phyloP scores from a whole-genome alignment of 257 asterid species.

The Jaltomata sinuosa region DNA sequence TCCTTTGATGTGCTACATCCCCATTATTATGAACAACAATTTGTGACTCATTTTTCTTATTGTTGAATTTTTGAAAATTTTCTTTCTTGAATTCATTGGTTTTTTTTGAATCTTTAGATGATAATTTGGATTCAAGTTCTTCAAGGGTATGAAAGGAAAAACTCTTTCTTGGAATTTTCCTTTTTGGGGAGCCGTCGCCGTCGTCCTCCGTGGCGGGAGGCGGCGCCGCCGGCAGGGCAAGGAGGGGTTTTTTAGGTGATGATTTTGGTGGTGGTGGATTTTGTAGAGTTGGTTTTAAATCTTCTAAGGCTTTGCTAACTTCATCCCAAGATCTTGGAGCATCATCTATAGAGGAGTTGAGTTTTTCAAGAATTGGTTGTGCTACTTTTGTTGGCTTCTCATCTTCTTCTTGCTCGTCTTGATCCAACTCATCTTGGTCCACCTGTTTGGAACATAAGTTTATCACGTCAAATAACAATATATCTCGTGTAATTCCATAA shows the following conservation, averaged over 20 bases:
- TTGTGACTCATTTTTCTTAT: neutral
- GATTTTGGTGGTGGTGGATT: slow-evolving; percentile 12
- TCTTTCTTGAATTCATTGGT: slow-evolving; percentile 4
- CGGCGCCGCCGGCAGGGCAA: neutral
- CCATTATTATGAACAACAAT: neutral
- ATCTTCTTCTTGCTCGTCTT: slow-evolving; percentile 3
- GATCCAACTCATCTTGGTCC: neutral
- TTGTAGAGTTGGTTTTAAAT: slow-evolving; percentile 43
- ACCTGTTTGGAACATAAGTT: neutral
- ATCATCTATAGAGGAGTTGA: slow-evolving; percentile 47
- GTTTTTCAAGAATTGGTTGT: slow-evolving; percentile 56
- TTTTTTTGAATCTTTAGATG: slow-evolving; percentile 1
- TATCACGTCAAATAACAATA: neutral
- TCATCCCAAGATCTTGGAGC: slow-evolving; percentile 90
- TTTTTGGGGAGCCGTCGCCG: neutral
- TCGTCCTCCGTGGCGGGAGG: slow-evolving; percentile 2
- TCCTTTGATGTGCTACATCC: neutral
- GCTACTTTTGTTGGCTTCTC: slow-evolving; percentile 40
- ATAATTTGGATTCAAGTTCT: slow-evolving; percentile 52
- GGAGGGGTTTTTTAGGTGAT: neutral
- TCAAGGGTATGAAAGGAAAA: slow-evolving; percentile 71
- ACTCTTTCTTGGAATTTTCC: slow-evolving; percentile 27
- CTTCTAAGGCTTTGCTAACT: slow-evolving; percentile 75
- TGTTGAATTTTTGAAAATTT: neutral
- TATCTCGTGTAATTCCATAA: too few relatives aligned